phyloP scores from a whole-genome alignment of 345 rosid genomes.

The Syzygium oleosum region DNA sequence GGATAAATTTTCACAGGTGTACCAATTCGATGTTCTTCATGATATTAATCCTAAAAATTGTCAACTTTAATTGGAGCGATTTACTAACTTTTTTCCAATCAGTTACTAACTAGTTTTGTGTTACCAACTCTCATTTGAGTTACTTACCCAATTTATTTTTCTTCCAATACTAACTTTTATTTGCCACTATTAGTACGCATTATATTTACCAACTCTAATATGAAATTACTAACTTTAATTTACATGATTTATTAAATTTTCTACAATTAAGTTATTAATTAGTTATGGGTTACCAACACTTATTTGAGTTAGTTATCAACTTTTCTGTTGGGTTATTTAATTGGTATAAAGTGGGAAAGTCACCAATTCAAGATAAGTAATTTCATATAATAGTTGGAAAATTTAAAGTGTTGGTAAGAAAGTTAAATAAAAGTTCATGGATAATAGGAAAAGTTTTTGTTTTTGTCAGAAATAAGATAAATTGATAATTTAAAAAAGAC shows the following conservation, averaged over 20 bases:
- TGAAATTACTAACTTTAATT: neutral
- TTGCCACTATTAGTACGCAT: no score
- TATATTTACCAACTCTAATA: neutral
- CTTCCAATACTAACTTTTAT: no score
- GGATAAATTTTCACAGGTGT: no score
- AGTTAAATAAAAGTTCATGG: neutral
- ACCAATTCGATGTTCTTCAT: no score
- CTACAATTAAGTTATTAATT: neutral
- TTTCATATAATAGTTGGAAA: neutral
- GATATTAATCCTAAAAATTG: no score
- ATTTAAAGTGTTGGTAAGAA: neutral
- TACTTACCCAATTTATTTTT: no score
- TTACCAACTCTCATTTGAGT: no score
- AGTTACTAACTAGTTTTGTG: no score
- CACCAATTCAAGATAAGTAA: neutral
- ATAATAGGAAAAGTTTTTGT: neutral
- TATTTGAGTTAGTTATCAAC: neutral
- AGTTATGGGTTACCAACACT: neutral
- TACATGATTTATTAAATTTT: neutral
- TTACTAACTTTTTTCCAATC: no score
- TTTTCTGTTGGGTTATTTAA: neutral
- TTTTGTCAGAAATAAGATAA: neutral
- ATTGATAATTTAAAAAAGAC: neutral
- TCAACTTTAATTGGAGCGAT: no score
- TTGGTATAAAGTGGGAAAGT: neutral